Percentiles rank a stretch among this genome's conserved stretches.
These are phyloP conservation scores for Microbotryum lychnidis-dioicae DNA, from an alignment of 1,284 basidiomycete genomes.

Conservation along the genomic window DNA sequence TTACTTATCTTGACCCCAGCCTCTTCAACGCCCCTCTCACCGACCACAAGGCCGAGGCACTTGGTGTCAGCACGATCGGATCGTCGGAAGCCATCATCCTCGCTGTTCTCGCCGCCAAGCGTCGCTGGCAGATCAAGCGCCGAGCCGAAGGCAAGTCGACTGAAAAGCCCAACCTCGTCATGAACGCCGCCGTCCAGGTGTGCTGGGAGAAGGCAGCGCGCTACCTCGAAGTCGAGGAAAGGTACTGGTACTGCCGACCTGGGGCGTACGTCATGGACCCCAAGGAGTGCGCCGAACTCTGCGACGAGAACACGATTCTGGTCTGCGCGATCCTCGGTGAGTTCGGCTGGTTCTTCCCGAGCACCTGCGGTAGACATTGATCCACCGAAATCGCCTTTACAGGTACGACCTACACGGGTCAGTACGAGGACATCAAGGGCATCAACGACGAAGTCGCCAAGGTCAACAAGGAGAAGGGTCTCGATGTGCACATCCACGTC, in stretches of 20 bases:
- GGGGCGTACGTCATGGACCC: slow-evolving; percentile 42
- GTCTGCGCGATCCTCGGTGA: slow-evolving; percentile 43
- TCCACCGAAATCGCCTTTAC: slow-evolving; percentile 19
- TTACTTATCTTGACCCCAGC: slow-evolving; percentile 51
- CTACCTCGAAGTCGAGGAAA: slow-evolving; percentile 39
- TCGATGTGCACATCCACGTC: slow-evolving; percentile 40
- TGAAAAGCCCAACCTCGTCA: slow-evolving; percentile 40
- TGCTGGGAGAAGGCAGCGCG: slow-evolving; percentile 38
- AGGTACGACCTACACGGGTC: slow-evolving; percentile 22
- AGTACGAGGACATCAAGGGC: slow-evolving; percentile 37
- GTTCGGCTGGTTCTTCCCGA: slow-evolving; percentile 41
- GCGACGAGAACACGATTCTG: slow-evolving; percentile 42
- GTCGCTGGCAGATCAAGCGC: slow-evolving; percentile 37
- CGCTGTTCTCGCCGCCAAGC: slow-evolving; percentile 39
- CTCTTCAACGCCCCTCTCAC: slow-evolving; percentile 41
- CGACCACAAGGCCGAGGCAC: slow-evolving; percentile 28
- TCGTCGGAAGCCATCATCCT: slow-evolving; percentile 39
- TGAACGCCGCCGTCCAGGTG: slow-evolving; percentile 39
- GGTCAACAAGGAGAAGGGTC: slow-evolving; percentile 37
- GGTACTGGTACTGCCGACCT: slow-evolving; percentile 21
- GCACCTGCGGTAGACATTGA: background rate
- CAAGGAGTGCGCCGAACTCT: slow-evolving; percentile 43
- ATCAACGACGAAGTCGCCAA: slow-evolving; percentile 36
- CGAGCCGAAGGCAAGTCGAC: slow-evolving; percentile 36
- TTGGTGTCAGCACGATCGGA: slow-evolving; percentile 39